Conservation (phyloP, 1,284 basidiomycete species). For the Tranzscheliella williamsii region DNA sequence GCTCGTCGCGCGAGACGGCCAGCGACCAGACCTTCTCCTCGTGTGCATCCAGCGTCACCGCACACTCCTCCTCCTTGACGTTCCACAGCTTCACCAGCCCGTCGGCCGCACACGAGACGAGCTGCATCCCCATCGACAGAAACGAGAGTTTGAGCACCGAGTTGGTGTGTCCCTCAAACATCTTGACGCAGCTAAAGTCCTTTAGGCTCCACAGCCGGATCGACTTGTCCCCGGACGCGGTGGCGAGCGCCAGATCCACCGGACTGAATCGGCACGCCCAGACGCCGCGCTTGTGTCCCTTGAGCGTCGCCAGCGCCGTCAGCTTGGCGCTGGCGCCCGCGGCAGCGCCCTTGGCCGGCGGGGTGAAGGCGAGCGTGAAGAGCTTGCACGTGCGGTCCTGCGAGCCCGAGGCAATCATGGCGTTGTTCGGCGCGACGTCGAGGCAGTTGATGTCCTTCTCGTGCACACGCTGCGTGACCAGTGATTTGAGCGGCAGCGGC, state of each 20-base stretch:
- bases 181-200: constrained; percentile 64
- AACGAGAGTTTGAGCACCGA: constrained; percentile 93
- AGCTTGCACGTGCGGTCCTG: constrained; percentile 95
- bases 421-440: constrained; percentile 88
- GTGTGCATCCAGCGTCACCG: constrained; percentile 88
- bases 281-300: constrained; percentile 93
- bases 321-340: constrained; percentile 61
- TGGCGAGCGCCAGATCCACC: constrained; percentile 82
- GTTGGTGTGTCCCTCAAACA: constrained; percentile 74
- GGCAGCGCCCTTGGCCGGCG: constrained; percentile 54
- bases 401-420: constrained; percentile 85
- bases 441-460: constrained; percentile 99
- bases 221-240: constrained; percentile 91
- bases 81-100: constrained; percentile 96
- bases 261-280: constrained; percentile 90
- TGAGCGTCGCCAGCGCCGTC: constrained; percentile 80
- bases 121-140: constrained; percentile 78
- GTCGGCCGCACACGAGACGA: constrained; percentile 86
- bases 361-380: constrained; percentile 73
- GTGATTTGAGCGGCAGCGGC: constrained; percentile 68
- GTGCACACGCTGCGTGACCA: constrained; percentile 89
- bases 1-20: constrained; percentile 75
- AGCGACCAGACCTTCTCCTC: constrained; percentile 93
- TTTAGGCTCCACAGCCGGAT: constrained; percentile 91
- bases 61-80: constrained; percentile 78